These are phyloP conservation scores for Elasticomyces elasticus DNA, from an alignment of 495 filamentous ascomycete species.

Conservation along the genomic window DNA sequence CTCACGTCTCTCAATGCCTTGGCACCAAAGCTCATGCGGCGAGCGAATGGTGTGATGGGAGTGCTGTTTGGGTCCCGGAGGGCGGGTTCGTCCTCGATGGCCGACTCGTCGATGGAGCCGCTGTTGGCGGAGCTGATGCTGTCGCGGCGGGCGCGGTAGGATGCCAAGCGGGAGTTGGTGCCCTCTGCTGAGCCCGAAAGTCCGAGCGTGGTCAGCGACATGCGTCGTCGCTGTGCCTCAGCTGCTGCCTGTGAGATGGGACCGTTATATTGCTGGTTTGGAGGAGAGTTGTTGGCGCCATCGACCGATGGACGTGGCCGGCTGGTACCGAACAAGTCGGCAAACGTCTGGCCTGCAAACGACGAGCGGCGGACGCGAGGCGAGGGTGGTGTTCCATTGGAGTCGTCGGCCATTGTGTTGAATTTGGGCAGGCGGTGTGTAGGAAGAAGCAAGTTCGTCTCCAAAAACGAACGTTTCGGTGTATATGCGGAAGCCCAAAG, in stretches of 20 bases:
- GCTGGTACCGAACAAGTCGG: conserved; percentile 29
- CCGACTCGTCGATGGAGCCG: conserved; percentile 74
- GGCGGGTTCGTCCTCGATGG: conserved; percentile 63
- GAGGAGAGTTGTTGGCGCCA: conserved; percentile 11
- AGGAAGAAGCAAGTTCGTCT: not conserved
- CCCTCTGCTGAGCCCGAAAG: conserved; percentile 63
- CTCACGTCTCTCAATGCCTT: conserved; percentile 67
- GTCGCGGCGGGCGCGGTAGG: conserved; percentile 49
- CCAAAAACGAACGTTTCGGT: not conserved
- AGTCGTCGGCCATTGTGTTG: conserved; percentile 24
- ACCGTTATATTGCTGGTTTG: conserved; percentile 42
- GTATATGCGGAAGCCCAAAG: not conserved
- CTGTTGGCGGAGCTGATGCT: conserved; percentile 62
- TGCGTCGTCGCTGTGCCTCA: conserved; percentile 62
- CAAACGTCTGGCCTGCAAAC: conserved; percentile 31
- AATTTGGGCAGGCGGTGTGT: not conserved
- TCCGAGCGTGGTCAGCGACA: conserved; percentile 80
- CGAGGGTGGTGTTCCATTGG: conserved; percentile 23
- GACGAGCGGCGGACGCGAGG: conserved; percentile 29
- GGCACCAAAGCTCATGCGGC: conserved; percentile 85
- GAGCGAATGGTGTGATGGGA: conserved; percentile 65
- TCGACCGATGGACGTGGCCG: conserved; percentile 2
- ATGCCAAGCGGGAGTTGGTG: conserved; percentile 44
- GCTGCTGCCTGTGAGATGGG: conserved; percentile 57
- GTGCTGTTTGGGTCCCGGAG: conserved; percentile 20